Conservation (phyloP, 371 early-diverging fungal species). For the Syncephalis fuscata region DNA sequence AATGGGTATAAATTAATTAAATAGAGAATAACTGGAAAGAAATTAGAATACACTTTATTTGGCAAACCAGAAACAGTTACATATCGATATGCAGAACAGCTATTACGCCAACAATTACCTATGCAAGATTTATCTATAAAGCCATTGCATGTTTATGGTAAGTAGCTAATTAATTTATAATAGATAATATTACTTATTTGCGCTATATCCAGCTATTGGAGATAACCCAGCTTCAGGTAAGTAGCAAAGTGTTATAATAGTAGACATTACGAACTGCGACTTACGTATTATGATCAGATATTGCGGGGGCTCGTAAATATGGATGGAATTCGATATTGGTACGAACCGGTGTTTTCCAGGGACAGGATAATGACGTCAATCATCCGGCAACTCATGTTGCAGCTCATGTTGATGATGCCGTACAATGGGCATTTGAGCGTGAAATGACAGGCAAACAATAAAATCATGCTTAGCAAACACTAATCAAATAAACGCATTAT, state of each 20-base stretch:
- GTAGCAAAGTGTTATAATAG: neutral
- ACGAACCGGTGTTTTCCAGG: conserved; percentile 59
- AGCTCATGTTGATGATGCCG: conserved; percentile 54
- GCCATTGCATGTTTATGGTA: too few species aligned
- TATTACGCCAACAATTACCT: neutral
- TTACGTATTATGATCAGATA: conserved; percentile 24
- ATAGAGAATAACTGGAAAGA: conserved; percentile 22
- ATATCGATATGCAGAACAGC: conserved; percentile 46
- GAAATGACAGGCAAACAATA: neutral
- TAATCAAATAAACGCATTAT: too few species aligned
- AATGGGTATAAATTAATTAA: neutral
- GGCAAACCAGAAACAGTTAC: conserved; percentile 71
- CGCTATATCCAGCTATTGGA: conserved; percentile 31
- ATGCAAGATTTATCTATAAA: too few species aligned
- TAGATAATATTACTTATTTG: neutral
- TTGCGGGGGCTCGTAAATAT: conserved; percentile 62
- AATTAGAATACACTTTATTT: conserved; percentile 45
- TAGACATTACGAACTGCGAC: neutral
- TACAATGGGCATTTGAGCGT: conserved; percentile 24
- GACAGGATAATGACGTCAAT: conserved; percentile 20
- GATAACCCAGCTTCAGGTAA: conserved; percentile 45
- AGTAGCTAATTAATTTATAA: too few species aligned
- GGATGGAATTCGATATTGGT: conserved; percentile 74
- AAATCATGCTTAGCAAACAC: too few species aligned
- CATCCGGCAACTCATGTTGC: conserved; percentile 34